Conservation (phyloP, 345 rosid genomes). For the Syzygium aromaticum region DNA sequence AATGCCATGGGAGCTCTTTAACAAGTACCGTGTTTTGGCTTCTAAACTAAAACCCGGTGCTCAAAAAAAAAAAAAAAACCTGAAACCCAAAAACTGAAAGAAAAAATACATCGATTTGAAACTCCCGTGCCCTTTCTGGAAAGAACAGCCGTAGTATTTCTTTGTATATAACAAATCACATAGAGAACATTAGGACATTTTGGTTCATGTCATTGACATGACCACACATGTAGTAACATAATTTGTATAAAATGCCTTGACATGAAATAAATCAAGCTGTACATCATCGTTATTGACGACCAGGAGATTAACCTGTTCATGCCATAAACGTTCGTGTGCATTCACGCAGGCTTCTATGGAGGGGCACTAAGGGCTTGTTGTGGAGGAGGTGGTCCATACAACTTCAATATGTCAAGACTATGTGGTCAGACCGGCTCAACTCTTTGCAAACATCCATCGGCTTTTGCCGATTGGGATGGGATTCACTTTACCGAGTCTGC, state of each 20-base stretch:
- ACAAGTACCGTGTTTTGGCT: neutral
- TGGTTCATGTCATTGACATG: neutral
- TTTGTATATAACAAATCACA: too few relatives aligned
- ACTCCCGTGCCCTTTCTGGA: too few relatives aligned
- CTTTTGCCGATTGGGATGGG: slow-evolving; percentile 56
- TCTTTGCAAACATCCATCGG: slow-evolving; percentile 32
- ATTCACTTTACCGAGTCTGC: slow-evolving; percentile 67
- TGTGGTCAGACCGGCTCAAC: slow-evolving; percentile 23
- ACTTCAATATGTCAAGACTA: slow-evolving; percentile 28
- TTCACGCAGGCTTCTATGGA: slow-evolving; percentile 27
- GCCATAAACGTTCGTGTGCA: neutral
- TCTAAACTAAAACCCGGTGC: neutral
- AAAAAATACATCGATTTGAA: too few relatives aligned
- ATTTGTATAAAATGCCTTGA: neutral
- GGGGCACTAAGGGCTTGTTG: slow-evolving; percentile 45
- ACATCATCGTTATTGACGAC: neutral
- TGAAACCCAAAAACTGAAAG: neutral
- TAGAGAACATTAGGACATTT: neutral
- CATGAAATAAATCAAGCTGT: neutral
- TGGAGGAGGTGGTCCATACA: slow-evolving; percentile 64
- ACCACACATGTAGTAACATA: slow-evolving; percentile 1
- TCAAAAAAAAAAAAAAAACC: neutral
- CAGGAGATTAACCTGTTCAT: neutral
- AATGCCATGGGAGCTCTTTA: neutral
- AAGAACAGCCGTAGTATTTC: too few relatives aligned